These are phyloP conservation scores for Sodiomyces alkalinus DNA, from an alignment of 2,329 filamentous ascomycete genomes.

Conservation along the genomic window DNA sequence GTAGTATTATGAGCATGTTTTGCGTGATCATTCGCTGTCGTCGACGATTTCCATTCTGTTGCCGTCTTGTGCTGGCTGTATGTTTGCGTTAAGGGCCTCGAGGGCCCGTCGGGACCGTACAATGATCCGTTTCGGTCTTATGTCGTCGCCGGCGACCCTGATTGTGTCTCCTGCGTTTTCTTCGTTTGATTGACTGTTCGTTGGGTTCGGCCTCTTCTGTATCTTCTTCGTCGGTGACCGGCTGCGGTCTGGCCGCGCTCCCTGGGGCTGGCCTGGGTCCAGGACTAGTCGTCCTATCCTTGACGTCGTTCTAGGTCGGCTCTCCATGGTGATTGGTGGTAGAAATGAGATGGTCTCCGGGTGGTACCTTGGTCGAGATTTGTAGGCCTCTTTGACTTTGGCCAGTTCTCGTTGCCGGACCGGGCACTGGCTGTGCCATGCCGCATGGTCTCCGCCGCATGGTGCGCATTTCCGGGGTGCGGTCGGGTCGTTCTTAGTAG, in stretches of 20 bases:
- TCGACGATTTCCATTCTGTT: constrained; percentile 1
- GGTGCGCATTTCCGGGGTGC: neutral
- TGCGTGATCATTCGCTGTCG: constrained; percentile 1
- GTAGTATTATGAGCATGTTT: constrained; percentile 2
- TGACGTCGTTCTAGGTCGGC: neutral
- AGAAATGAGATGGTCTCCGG: neutral
- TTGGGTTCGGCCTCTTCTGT: neutral
- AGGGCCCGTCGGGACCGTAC: constrained; percentile 1
- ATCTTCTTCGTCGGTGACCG: constrained; percentile 1
- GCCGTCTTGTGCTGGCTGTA: constrained; percentile 1
- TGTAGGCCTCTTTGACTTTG: constrained; percentile 1
- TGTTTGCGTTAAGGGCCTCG: constrained; percentile 1
- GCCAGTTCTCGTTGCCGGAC: constrained; percentile 1
- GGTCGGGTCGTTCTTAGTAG: neutral
- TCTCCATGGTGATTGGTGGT: neutral
- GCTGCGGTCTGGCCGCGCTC: neutral
- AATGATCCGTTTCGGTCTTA: neutral
- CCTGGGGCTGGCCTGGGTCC: neutral
- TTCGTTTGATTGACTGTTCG: neutral
- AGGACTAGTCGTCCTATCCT: neutral
- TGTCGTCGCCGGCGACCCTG: neutral
- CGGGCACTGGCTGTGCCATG: neutral
- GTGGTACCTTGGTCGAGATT: constrained; percentile 1
- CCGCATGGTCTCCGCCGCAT: neutral
- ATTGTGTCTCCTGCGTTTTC: constrained; percentile 1